Percentiles rank a stretch among this genome's conserved stretches.
Conservation (phyloP, 345 rosid genomes). For the Eucalyptus shirleyi region DNA sequence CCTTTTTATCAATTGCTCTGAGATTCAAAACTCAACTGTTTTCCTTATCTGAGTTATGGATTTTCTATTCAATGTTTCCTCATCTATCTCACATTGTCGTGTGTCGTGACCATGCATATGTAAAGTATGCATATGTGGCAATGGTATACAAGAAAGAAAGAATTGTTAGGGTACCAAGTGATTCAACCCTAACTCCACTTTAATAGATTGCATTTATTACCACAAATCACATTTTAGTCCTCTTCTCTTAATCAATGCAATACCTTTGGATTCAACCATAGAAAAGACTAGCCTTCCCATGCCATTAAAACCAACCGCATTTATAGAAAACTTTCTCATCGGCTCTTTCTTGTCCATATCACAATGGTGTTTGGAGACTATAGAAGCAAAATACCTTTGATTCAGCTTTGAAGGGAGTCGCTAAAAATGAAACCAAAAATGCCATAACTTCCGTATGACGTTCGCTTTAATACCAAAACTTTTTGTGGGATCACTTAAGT, state of each 20-base stretch:
- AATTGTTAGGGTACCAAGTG: not conserved
- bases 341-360: too few species aligned
- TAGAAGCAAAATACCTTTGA: too few species aligned
- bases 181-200: not conserved
- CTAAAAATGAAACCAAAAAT: too few species aligned
- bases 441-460: fast-evolving
- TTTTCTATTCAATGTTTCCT: not conserved
- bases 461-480: too few species aligned
- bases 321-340: too few species aligned
- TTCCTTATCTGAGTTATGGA: not conserved
- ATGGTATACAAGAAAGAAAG: fast-evolving
- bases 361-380: too few species aligned
- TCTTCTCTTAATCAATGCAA: fast-evolving
- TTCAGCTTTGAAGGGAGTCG: too few species aligned
- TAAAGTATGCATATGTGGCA: fast-evolving
- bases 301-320: not conserved
- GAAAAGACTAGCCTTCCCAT: not conserved
- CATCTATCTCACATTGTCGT: fast-evolving
- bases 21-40: fast-evolving
- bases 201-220: not conserved
- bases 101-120: not conserved
- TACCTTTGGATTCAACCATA: not conserved
- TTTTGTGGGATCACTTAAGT: fast-evolving
- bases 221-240: too few species aligned
- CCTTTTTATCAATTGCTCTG: fast-evolving